Percentiles rank a stretch among this genome's conserved stretches.
These are phyloP conservation scores for Populus trichocarpa DNA, from an alignment of 441 rosid species.

Conservation along the genomic window DNA sequence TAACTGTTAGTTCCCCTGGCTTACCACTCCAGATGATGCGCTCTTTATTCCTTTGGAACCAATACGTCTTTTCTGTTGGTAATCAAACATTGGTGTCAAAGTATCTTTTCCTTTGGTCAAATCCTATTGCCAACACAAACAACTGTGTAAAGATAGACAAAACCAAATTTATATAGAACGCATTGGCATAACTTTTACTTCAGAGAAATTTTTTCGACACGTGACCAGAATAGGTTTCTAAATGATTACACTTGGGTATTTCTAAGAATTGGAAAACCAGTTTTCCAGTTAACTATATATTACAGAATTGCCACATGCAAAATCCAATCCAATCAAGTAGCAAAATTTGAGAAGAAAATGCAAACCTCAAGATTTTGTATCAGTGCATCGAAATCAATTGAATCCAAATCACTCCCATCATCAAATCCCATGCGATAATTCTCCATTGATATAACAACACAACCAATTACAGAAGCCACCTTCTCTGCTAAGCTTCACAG, in stretches of 20 bases:
- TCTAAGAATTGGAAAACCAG: too few species aligned
- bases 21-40: constrained; percentile 80
- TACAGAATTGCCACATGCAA: not conserved
- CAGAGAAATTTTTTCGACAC: too few species aligned
- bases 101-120: constrained; percentile 75
- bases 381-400: constrained; percentile 82
- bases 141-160: constrained; percentile 9
- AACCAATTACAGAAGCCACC: constrained; percentile 95
- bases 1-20: constrained; percentile 20
- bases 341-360: constrained; percentile 12
- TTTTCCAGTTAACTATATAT: not conserved
- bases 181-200: too few species aligned
- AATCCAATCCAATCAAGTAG: constrained; percentile 4
- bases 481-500: constrained; percentile 89
- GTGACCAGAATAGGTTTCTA: too few species aligned
- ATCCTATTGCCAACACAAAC: constrained; percentile 56
- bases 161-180: not conserved
- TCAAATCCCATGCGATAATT: constrained; percentile 76
- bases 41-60: constrained; percentile 59
- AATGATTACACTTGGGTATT: too few species aligned
- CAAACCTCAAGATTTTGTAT: constrained; percentile 83
- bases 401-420: constrained; percentile 81
- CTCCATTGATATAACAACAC: constrained; percentile 93
- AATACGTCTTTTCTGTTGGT: constrained; percentile 67
- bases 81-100: constrained; percentile 79